Percentiles rank a stretch among this genome's conserved stretches.
Conservation (phyloP, 179 eudicot genomes). For the Spinacia oleracea region DNA sequence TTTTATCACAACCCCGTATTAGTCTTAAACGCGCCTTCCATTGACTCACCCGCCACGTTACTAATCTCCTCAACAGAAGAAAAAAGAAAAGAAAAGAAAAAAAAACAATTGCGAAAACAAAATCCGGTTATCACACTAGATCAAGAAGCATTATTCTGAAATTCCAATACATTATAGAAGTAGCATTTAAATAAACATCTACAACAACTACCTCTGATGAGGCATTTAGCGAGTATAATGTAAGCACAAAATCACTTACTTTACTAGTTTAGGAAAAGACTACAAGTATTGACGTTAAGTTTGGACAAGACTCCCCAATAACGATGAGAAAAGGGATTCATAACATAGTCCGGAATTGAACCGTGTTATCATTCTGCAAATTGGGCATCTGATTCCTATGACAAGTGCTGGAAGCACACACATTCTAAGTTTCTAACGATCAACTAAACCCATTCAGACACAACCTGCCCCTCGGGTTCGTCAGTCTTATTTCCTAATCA, state of each 20-base stretch:
- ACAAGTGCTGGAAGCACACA: background rate
- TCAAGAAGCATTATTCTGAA: background rate
- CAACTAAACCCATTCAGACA: slow-evolving; percentile 2
- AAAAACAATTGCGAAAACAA: background rate
- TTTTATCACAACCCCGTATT: background rate
- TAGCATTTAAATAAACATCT: background rate
- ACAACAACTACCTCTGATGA: too few species aligned
- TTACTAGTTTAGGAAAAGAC: too few species aligned
- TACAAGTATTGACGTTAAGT: too few species aligned
- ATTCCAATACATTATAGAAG: too few species aligned
- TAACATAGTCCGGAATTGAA: background rate
- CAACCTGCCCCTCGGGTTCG: background rate
- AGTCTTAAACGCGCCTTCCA: background rate
- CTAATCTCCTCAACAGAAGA: background rate
- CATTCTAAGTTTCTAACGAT: background rate
- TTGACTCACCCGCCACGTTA: background rate
- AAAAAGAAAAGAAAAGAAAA: too few species aligned
- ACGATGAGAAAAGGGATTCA: background rate
- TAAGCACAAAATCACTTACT: too few species aligned
- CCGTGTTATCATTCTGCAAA: background rate
- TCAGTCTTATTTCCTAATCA: background rate
- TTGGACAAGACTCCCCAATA: background rate
- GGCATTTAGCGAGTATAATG: too few species aligned
- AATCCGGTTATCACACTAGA: background rate
- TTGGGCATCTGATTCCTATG: background rate